Base-by-base conservation (phyloP, 176 grass and related monocot species). In the Areca catechu region DNA sequence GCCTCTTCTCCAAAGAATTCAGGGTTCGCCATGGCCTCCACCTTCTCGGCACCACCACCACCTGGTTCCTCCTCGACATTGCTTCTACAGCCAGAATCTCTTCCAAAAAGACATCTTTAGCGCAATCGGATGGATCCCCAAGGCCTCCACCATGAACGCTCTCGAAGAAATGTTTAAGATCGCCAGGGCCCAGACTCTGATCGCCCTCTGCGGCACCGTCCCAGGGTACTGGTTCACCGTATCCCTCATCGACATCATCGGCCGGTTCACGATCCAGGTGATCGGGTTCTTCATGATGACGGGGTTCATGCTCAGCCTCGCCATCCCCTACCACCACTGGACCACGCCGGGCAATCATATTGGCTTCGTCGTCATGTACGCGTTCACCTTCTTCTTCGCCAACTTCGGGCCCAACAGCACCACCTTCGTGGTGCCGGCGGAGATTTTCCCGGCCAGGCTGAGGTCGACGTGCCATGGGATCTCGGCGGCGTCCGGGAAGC, bases 91-190 rank as follows among this genome's bases (percentile, higher is more conserved):
- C 43, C 80, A 81, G 54, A 94, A 88, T 54, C 59, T 94, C 16
- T 94, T 88, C 71, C 81, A 79, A 53, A 83, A 88, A 25, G 84
- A 94, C 71, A 88, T 94, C 62, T 84, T 76, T 50, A 62, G 34
- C 0, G 55, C 51, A 4, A 53, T 84, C 1, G 20, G 49, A 4
- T 69, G 78, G 62, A 18, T 85, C 2, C 62, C 66, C 2, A 23
- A 56, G 24, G 56, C 78, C 16, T 19, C 17, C 0, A 60, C 69
- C 9, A 83, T 80, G 80, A 77, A 21, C 50, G 76, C 85, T 4
- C 62, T 83, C 0, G 71, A 88, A 37, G 76, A 89, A 19, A 50
- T 73, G 34, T 89, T 52, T 69, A 70, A 49, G n/a, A 82, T 82
- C 50, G 19, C 78, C 0, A 54, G 71, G 3, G 24, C 75, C 3